A percentile compares a stretch with the other conserved stretches of the same genome.
Conservation (phyloP, 805 yeast species). For the Zygoascus biomembranicola region DNA sequence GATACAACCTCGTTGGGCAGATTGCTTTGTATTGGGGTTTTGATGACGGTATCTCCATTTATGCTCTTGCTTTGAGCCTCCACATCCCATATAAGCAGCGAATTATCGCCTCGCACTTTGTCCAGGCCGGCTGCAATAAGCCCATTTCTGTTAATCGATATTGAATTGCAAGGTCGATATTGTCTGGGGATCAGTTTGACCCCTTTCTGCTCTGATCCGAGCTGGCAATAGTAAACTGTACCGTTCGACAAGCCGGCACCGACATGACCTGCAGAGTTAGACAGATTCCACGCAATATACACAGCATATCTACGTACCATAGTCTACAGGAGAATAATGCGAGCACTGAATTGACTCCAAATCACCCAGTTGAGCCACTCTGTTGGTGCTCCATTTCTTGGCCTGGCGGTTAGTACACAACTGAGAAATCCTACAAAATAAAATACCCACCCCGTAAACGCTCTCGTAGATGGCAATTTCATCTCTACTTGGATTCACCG, state of each 20-base stretch:
- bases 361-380: slow-evolving; percentile 33
- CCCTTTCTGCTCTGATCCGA: slow-evolving; percentile 25
- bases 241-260: slow-evolving; percentile 77
- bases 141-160: slow-evolving; percentile 59
- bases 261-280: slow-evolving; percentile 24
- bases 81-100: slow-evolving; percentile 74
- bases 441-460: slow-evolving; percentile 5
- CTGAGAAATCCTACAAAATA: neutral
- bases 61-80: slow-evolving; percentile 25
- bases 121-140: slow-evolving; percentile 74
- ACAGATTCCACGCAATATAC: neutral
- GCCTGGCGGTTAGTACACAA: neutral
- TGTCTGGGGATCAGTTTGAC: slow-evolving; percentile 50
- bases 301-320: slow-evolving; percentile 35
- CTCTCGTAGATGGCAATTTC: slow-evolving; percentile 51
- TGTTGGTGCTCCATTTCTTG: slow-evolving; percentile 32
- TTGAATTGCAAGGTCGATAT: slow-evolving; percentile 63
- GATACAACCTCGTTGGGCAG: slow-evolving; percentile 68
- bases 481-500: slow-evolving; percentile 73
- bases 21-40: slow-evolving; percentile 32
- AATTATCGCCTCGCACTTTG: slow-evolving; percentile 64
- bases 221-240: slow-evolving; percentile 51
- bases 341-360: slow-evolving; percentile 62
- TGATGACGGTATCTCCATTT: slow-evolving; percentile 25
- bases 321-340: slow-evolving; percentile 46